phyloP scores from a whole-genome alignment of 768 basidiomycete genomes.

The Suillus paluster region DNA sequence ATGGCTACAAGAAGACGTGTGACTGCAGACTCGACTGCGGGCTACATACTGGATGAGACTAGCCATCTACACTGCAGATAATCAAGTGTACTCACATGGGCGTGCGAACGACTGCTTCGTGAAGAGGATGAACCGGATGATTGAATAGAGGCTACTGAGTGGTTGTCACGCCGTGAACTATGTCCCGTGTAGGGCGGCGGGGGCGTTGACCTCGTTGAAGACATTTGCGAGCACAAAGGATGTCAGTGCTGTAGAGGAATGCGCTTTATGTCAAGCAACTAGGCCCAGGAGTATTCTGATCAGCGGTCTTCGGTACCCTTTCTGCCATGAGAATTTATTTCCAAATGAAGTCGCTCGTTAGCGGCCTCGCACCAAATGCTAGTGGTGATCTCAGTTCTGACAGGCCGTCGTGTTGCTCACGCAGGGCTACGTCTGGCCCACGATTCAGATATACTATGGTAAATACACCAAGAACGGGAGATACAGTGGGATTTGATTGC shows the following conservation, averaged over 20 bases:
- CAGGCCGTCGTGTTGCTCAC: too few relatives aligned
- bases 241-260: not conserved
- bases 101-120: conserved; percentile 20
- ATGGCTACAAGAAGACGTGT: conserved; percentile 93
- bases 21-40: conserved; percentile 88
- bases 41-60: conserved; percentile 43
- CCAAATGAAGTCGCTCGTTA: not conserved
- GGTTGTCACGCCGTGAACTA: conserved; percentile 55
- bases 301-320: not conserved
- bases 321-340: conserved; percentile 7
- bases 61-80: conserved; percentile 14
- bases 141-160: conserved; percentile 52
- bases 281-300: not conserved
- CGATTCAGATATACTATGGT: too few relatives aligned
- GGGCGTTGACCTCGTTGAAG: conserved; percentile 21
- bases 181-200: conserved; percentile 38
- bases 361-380: too few relatives aligned
- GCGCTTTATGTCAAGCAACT: conserved; percentile 1
- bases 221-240: conserved; percentile 18
- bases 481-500: not conserved
- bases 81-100: conserved; percentile 32
- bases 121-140: conserved; percentile 38
- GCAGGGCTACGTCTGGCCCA: too few relatives aligned
- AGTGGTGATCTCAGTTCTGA: too few relatives aligned
- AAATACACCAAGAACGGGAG: too few relatives aligned